phyloP scores from a whole-genome alignment of 805 yeast species.

The Ogataea corticis region DNA sequence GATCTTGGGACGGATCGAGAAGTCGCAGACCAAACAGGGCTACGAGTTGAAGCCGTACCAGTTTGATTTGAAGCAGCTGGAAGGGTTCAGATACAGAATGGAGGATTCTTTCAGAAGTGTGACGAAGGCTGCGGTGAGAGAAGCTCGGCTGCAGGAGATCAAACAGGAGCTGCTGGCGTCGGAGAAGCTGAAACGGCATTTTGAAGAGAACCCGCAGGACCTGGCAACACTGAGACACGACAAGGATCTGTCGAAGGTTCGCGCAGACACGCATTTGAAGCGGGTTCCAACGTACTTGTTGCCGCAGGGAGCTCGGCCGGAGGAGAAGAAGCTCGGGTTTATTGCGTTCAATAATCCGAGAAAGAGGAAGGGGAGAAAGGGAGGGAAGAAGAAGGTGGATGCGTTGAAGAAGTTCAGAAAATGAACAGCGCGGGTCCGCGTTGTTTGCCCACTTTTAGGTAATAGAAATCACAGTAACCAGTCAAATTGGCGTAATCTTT shows the following conservation, averaged over 20 bases:
- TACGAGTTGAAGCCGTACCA: slow-evolving; percentile 81
- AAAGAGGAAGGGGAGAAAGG: slow-evolving; percentile 36
- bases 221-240: slow-evolving; percentile 87
- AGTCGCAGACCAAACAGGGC: slow-evolving; percentile 73
- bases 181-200: slow-evolving; percentile 88
- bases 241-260: slow-evolving; percentile 77
- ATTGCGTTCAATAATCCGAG: slow-evolving; percentile 65
- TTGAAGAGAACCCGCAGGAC: slow-evolving; percentile 97
- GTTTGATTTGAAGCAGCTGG: slow-evolving; percentile 89
- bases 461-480: too few species aligned
- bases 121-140: slow-evolving; percentile 84
- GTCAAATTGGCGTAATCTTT: too few species aligned
- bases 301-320: slow-evolving; percentile 72
- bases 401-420: slow-evolving; percentile 48
- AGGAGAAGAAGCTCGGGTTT: slow-evolving; percentile 60
- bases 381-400: slow-evolving; percentile 43
- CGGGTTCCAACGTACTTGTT: slow-evolving; percentile 90
- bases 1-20: slow-evolving; percentile 71
- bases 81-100: slow-evolving; percentile 93
- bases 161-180: slow-evolving; percentile 84
- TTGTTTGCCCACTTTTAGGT: too few species aligned
- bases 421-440: slow-evolving; percentile 8
- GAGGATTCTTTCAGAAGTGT: slow-evolving; percentile 97
- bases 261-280: slow-evolving; percentile 82
- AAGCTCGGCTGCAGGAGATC: slow-evolving; percentile 88